These are phyloP conservation scores for Grosmannia penicillata DNA, from an alignment of 2,329 filamentous ascomycete genomes.

Conservation along the genomic window DNA sequence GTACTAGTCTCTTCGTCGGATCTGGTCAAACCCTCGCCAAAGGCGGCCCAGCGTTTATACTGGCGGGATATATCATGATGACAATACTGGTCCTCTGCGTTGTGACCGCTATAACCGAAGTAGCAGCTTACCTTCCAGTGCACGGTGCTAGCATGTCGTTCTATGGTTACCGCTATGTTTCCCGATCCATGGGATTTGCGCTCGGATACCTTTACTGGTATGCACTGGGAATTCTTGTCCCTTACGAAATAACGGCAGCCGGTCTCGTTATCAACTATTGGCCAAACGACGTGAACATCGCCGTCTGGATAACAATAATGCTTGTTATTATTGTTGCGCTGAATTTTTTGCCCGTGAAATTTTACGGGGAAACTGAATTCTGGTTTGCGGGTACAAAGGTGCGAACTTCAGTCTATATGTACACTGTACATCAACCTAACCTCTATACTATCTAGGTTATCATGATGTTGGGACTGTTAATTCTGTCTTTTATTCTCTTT, in stretches of 20 bases:
- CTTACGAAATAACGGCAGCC: constrained; percentile 38
- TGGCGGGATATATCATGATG: constrained; percentile 20
- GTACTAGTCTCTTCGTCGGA: constrained; percentile 15
- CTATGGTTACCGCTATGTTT: constrained; percentile 30
- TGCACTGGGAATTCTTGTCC: constrained; percentile 30
- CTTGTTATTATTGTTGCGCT: constrained; percentile 3
- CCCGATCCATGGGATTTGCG: constrained; percentile 29
- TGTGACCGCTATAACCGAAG: constrained; percentile 30
- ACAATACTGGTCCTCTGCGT: constrained; percentile 20
- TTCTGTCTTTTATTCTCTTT: constrained; percentile 31
- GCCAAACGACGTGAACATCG: constrained; percentile 30
- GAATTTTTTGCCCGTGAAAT: constrained; percentile 4
- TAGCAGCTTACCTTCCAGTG: constrained; percentile 45
- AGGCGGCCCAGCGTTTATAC: constrained; percentile 9
- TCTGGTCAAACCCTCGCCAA: constrained; percentile 8
- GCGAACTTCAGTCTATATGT: too few relatives aligned
- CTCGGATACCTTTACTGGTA: constrained; percentile 36
- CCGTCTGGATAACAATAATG: constrained; percentile 20
- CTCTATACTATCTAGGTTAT: too few relatives aligned
- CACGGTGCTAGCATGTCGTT: constrained; percentile 32
- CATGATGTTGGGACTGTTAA: constrained; percentile 19
- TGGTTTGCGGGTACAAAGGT: constrained; percentile 23
- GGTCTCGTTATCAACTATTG: constrained; percentile 47
- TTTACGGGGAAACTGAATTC: constrained; percentile 10
- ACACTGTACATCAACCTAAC: too few relatives aligned